These are phyloP conservation scores for Helianthus tuberosus DNA, from an alignment of 129 eudicot genomes.

Conservation along the genomic window DNA sequence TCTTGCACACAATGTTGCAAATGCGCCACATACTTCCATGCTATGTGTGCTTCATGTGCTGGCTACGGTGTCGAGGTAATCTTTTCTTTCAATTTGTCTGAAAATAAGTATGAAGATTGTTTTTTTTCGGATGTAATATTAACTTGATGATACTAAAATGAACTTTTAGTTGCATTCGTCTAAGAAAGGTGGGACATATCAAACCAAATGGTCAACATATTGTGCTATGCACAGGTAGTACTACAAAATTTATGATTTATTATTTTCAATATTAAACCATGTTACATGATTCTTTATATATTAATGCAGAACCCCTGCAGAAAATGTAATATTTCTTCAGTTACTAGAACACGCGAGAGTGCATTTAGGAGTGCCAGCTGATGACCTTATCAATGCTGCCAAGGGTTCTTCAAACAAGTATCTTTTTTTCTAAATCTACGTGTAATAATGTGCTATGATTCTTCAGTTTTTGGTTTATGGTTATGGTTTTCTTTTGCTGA, in stretches of 20 bases:
- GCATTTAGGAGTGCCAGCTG: too few species aligned
- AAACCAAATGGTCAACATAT: slow-evolving; percentile 70
- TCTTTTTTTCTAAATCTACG: too few species aligned
- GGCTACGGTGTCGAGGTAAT: slow-evolving; percentile 66
- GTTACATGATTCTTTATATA: too few species aligned
- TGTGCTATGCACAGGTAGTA: slow-evolving; percentile 81
- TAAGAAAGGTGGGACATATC: slow-evolving; percentile 63
- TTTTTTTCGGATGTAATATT: not conserved
- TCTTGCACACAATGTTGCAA: slow-evolving; percentile 90
- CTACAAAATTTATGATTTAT: not conserved
- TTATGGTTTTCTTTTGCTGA: too few species aligned
- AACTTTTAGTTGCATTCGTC: slow-evolving; percentile 66
- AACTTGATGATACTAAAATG: not conserved
- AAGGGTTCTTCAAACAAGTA: too few species aligned
- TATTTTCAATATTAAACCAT: too few species aligned
- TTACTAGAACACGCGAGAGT: too few species aligned
- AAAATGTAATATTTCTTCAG: too few species aligned
- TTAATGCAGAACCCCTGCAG: too few species aligned
- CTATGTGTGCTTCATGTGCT: slow-evolving; percentile 80
- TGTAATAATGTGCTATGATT: too few species aligned
- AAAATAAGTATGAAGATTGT: not conserved
- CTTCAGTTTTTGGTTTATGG: too few species aligned
- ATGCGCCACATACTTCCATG: slow-evolving; percentile 86
- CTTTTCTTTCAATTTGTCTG: not conserved
- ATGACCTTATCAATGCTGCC: too few species aligned